Conservation (phyloP, 768 basidiomycete species). For the Suillus discolor region DNA sequence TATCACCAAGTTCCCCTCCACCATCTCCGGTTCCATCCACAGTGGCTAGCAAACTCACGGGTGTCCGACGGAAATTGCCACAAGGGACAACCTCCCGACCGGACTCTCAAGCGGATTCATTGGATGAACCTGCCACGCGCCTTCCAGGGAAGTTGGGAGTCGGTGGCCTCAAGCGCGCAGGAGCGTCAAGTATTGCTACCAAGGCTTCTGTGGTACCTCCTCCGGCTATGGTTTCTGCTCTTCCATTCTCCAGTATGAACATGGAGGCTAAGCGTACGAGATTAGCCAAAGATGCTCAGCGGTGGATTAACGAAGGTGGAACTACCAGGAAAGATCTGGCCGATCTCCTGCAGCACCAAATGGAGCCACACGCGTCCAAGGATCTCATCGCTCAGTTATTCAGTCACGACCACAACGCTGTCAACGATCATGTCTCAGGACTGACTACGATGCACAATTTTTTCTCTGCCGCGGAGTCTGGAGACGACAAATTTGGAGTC, state of each 20-base stretch:
- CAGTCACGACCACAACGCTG: slow-evolving; percentile 94
- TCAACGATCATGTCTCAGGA: slow-evolving; percentile 89
- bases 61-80: slow-evolving; percentile 75
- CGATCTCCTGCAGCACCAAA: slow-evolving; percentile 85
- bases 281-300: slow-evolving; percentile 72
- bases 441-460: slow-evolving; percentile 75
- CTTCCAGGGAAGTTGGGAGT: slow-evolving; percentile 40
- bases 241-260: slow-evolving; percentile 36
- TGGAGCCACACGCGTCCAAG: slow-evolving; percentile 82
- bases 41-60: slow-evolving; percentile 49
- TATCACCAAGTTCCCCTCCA: slow-evolving; percentile 44
- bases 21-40: slow-evolving; percentile 32
- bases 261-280: slow-evolving; percentile 59
- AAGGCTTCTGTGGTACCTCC: slow-evolving; percentile 36
- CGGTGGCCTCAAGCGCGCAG: slow-evolving; percentile 48
- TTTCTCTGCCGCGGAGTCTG: slow-evolving; percentile 58
- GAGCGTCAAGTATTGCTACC: slow-evolving; percentile 30
- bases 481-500: slow-evolving; percentile 54
- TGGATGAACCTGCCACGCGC: slow-evolving; percentile 37
- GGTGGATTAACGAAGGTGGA: slow-evolving; percentile 87
- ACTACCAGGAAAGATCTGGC: slow-evolving; percentile 84
- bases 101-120: slow-evolving; percentile 42
- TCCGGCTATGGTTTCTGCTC: slow-evolving; percentile 33
- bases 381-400: slow-evolving; percentile 80
- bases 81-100: slow-evolving; percentile 54